A percentile compares a stretch with the other conserved stretches of the same genome.
Conservation (phyloP, 805 yeast genomes). For the Torulaspora gathmanii region DNA sequence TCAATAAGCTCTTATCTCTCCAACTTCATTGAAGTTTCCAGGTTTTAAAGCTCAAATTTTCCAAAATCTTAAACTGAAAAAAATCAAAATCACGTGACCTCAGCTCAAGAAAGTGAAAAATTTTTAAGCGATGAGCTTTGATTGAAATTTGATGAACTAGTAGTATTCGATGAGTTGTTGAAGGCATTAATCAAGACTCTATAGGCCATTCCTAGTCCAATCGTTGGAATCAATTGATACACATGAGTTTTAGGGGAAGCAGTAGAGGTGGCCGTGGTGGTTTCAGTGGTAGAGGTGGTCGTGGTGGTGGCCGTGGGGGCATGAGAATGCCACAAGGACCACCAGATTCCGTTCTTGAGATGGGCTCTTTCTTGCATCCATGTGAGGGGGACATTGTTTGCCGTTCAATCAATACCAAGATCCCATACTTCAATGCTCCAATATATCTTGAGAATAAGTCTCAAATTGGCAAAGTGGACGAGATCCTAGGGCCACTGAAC, state of each 20-base stretch:
- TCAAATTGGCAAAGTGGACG: conserved; percentile 95
- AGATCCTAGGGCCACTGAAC: conserved; percentile 93
- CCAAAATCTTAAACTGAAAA: not conserved
- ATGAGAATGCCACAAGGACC: conserved; percentile 85
- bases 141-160: not conserved
- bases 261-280: conserved; percentile 38
- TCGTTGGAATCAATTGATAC: not conserved
- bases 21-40: not conserved
- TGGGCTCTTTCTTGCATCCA: conserved; percentile 88
- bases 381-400: conserved; percentile 98
- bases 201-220: not conserved
- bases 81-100: not conserved
- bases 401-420: conserved; percentile 86
- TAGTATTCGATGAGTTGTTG: conserved; percentile 5
- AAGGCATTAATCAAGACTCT: not conserved
- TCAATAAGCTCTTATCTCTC: not conserved
- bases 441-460: conserved; percentile 94
- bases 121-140: conserved; percentile 11
- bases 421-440: conserved; percentile 98
- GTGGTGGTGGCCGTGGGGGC: conserved; percentile 54
- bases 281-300: conserved; percentile 41
- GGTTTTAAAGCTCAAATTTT: not conserved
- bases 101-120: conserved; percentile 8
- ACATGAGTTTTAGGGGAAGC: conserved; percentile 42
- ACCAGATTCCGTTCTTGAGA: conserved; percentile 89